Percentiles rank a stretch among this genome's conserved stretches.
phyloP scores from a whole-genome alignment of 441 rosid species.

The Gossypium laxum region DNA sequence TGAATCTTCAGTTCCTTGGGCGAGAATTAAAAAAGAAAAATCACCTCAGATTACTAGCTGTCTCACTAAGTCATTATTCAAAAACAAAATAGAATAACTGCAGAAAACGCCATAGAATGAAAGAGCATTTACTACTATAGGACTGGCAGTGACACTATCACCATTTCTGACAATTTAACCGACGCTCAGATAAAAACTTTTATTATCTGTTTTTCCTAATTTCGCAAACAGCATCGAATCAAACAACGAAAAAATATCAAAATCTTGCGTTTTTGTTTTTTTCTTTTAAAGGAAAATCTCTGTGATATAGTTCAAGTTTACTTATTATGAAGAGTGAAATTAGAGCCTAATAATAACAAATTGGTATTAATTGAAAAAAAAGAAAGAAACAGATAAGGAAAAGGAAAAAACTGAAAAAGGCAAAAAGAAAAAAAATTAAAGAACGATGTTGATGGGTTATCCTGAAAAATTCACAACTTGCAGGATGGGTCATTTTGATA shows the following conservation, averaged over 20 bases:
- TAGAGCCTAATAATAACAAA: conserved; percentile 22
- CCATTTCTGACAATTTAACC: conserved; percentile 17
- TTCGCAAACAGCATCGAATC: not conserved
- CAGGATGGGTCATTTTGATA: conserved; percentile 41
- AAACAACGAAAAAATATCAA: not conserved
- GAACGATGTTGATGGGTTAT: conserved; percentile 46
- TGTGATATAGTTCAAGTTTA: not conserved
- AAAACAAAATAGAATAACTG: conserved; percentile 8
- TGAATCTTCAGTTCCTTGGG: not conserved
- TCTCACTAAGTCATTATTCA: conserved; percentile 9
- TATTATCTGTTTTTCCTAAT: conserved; percentile 7
- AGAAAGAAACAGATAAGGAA: conserved; percentile 7
- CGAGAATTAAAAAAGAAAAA: no score
- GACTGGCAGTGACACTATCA: conserved; percentile 14
- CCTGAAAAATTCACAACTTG: conserved; percentile 31
- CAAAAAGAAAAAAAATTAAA: not conserved
- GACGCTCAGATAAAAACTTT: conserved; percentile 15
- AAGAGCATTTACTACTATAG: conserved; percentile 19
- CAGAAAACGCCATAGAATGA: conserved; percentile 13
- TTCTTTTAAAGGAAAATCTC: not conserved
- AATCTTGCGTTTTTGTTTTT: not conserved
- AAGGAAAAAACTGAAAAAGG: not conserved
- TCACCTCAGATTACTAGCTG: no score
- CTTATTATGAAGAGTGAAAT: not conserved
- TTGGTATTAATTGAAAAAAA: conserved; percentile 21